Base-by-base conservation (phyloP, 257 asterid species). In the Craterostigma plantagineum region DNA sequence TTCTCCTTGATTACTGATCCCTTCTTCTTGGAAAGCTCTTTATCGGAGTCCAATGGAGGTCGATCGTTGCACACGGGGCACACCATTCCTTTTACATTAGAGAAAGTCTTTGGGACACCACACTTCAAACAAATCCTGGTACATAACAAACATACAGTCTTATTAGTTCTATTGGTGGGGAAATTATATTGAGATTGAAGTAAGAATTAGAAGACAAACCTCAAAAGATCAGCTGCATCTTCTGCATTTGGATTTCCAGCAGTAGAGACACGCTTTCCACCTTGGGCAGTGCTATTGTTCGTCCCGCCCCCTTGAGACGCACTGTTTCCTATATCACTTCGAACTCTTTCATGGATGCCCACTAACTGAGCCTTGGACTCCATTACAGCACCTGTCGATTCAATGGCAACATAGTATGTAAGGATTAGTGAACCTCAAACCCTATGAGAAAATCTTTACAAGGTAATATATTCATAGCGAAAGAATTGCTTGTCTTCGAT, bases 291-390 rank as follows among this genome's bases (percentile, higher is more conserved):
- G 23, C 46, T 66, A 15, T 43, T 13, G 45, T 52, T 54, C 42
- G 35, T 53, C 23, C 73, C 33, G 52, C 64, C 65, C 51, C 69
- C 63, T 45, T 51, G 62, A 10, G 66, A 40, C 15, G 15, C 44
- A n/a, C 48, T 65, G 59, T 68, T 67, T 35, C 46, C 92, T 16
- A 71, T 59, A 53, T 83, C 98, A 0, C 92, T 90, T 64, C 95
- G 71, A 58, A 90, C 98, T 66, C 98, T 76, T 77, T 83, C 95
- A 15, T 80, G 91, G 55, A 75, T 65, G 37, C 98, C 98, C 8
- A 70, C 72, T 55, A 90, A 58, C 42, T 72, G 95, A 43, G 98
- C 60, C 61, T 79, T 90, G 27, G 95, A 71, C 63, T 83, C 87
- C 57, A 83, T 46, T 18, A 90, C 91, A 43, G 71, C 87, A 52